Conservation (phyloP, 2,329 filamentous ascomycete species). For the Fusarium sp. region DNA sequence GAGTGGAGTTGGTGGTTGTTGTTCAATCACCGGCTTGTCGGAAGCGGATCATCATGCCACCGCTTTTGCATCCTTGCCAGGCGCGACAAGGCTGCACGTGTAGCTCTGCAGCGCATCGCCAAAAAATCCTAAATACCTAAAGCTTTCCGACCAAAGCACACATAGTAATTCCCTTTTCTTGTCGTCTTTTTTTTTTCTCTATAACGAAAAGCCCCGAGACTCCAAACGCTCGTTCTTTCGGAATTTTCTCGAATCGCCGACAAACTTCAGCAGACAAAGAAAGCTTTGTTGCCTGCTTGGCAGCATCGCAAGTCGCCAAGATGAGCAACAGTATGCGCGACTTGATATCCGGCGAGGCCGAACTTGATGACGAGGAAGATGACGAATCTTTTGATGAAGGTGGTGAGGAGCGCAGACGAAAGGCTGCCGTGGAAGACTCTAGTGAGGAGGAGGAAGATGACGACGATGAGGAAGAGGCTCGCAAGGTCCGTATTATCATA, state of each 20-base stretch:
- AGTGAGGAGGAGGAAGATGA: slow-evolving; percentile 94
- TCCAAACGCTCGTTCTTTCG: background rate
- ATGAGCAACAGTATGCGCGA: slow-evolving; percentile 76
- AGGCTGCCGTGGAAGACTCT: slow-evolving; percentile 73
- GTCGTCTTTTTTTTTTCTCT: slow-evolving; percentile 1
- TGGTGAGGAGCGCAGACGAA: slow-evolving; percentile 66
- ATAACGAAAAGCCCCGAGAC: background rate
- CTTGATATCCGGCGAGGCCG: slow-evolving; percentile 84
- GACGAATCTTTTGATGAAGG: slow-evolving; percentile 86
- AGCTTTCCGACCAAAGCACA: slow-evolving; percentile 18
- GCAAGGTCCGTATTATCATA: slow-evolving; percentile 64
- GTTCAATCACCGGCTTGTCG: slow-evolving; percentile 7
- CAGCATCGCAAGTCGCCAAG: slow-evolving; percentile 46
- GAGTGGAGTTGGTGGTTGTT: background rate
- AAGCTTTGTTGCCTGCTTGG: slow-evolving; percentile 41
- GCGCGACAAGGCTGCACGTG: slow-evolving; percentile 45
- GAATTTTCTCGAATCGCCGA: slow-evolving; percentile 16
- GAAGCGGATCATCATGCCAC: slow-evolving; percentile 27
- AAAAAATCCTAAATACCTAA: slow-evolving; percentile 39
- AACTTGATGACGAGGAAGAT: slow-evolving; percentile 86
- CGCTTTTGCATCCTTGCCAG: slow-evolving; percentile 26
- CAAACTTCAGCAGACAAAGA: slow-evolving; percentile 14
- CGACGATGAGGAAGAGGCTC: slow-evolving; percentile 86
- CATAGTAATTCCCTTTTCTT: slow-evolving; percentile 17
- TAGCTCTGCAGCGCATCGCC: slow-evolving; percentile 36